Conservation (phyloP, 257 asterid genomes). For the Fraxinus americana region DNA sequence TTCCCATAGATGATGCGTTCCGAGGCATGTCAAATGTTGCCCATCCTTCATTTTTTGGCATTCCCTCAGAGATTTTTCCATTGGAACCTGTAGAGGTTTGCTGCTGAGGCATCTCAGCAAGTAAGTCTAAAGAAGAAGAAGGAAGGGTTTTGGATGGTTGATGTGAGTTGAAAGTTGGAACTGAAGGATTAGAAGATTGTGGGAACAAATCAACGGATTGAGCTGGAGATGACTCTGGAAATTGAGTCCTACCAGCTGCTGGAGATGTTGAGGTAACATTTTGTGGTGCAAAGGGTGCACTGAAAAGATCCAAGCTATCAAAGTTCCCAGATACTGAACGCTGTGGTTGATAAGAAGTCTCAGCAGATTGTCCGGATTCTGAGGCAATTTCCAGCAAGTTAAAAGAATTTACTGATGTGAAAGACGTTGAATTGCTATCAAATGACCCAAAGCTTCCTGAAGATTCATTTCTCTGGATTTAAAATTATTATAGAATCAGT, state of each 20-base stretch:
- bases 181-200: slow-evolving; percentile 40
- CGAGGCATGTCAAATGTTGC: slow-evolving; percentile 55
- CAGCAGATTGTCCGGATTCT: slow-evolving; percentile 43
- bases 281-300: slow-evolving; percentile 43
- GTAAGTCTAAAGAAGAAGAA: slow-evolving; percentile 45
- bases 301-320: slow-evolving; percentile 51
- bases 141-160: slow-evolving; percentile 41
- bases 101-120: slow-evolving; percentile 42
- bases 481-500: slow-evolving; percentile 32
- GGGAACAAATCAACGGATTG: slow-evolving; percentile 43
- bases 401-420: slow-evolving; percentile 33
- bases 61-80: slow-evolving; percentile 24
- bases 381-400: slow-evolving; percentile 33
- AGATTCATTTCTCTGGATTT: slow-evolving; percentile 63
- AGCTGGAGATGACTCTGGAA: slow-evolving; percentile 40
- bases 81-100: slow-evolving; percentile 37
- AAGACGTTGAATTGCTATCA: slow-evolving; percentile 53
- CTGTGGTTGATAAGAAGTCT: slow-evolving; percentile 33
- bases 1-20: slow-evolving; percentile 35
- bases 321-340: slow-evolving; percentile 30
- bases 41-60: slow-evolving; percentile 48
- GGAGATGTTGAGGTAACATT: slow-evolving; percentile 37
- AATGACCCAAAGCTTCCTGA: slow-evolving; percentile 66
- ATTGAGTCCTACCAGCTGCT: slow-evolving; percentile 36
- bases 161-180: slow-evolving; percentile 40